Evolutionary conservation across 2,329 filamentous ascomycete species (phyloP).

Genomic region (Paecilomyces sp.): DNA sequence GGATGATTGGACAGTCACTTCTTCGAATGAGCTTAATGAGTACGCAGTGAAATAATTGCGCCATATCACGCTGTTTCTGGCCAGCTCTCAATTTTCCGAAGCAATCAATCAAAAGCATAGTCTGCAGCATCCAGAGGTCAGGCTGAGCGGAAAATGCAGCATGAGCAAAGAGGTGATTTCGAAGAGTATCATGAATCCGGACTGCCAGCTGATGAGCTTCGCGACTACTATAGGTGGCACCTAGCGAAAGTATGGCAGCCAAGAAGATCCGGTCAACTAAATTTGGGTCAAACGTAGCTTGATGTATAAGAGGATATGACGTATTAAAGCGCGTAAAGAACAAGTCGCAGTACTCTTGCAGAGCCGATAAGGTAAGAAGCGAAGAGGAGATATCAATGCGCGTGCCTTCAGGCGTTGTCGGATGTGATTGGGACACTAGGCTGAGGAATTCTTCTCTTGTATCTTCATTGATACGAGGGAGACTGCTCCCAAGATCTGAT

Average conservation of each 20-base stretch:
- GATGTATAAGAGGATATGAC: constrained; percentile 53
- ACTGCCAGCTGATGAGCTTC: constrained; percentile 54
- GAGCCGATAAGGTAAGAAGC: constrained; percentile 42
- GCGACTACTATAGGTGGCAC: constrained; percentile 54
- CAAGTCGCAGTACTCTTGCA: constrained; percentile 52
- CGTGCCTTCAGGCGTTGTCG: constrained; percentile 42
- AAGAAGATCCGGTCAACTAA: constrained; percentile 47
- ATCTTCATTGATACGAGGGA: constrained; percentile 24
- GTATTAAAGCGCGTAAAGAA: constrained; percentile 57
- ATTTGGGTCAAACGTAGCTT: constrained; percentile 49
- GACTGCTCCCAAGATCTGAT: constrained; percentile 3
- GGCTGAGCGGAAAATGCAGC: constrained; percentile 52
- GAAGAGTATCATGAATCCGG: constrained; percentile 54
- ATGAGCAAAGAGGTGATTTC: constrained; percentile 54
- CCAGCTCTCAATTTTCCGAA: constrained; percentile 58
- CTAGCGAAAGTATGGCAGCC: constrained; percentile 50
- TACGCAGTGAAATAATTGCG: constrained; percentile 52
- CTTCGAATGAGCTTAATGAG: constrained; percentile 49
- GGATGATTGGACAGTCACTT: constrained; percentile 45
- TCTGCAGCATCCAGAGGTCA: constrained; percentile 54
- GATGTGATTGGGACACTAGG: constrained; percentile 45
- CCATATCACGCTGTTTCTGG: constrained; percentile 57
- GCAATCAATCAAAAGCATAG: constrained; percentile 56
- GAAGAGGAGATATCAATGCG: constrained; percentile 44
- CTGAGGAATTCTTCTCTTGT: constrained; percentile 37